phyloP scores from a whole-genome alignment of 257 asterid genomes.

The Agastache rugosa region DNA sequence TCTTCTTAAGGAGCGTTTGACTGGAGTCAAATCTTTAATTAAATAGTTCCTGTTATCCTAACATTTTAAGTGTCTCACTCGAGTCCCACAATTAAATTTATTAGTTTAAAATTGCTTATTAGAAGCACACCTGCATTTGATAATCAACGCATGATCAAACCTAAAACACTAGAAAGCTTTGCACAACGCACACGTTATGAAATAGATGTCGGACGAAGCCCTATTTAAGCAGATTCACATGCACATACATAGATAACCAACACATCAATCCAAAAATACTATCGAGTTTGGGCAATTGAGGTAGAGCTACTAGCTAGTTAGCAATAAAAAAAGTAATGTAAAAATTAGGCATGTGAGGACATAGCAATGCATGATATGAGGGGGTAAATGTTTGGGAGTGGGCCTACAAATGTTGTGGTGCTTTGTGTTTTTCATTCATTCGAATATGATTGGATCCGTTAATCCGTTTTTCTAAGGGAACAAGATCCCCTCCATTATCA shows the following conservation, averaged over 20 bases:
- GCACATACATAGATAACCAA: too few species aligned
- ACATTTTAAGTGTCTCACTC: too few species aligned
- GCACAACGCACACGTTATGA: too few species aligned
- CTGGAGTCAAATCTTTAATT: background rate
- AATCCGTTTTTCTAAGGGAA: slow-evolving; percentile 40
- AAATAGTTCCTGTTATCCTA: too few species aligned
- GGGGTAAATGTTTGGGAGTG: slow-evolving; percentile 38
- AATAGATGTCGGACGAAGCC: background rate
- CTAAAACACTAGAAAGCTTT: background rate
- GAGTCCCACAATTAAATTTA: too few species aligned
- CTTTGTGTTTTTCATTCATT: slow-evolving; percentile 47
- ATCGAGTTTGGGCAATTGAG: background rate
- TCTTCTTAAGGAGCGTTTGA: background rate
- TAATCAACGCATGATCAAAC: too few species aligned
- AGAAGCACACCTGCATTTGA: too few species aligned
- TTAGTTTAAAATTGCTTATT: too few species aligned
- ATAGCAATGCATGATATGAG: slow-evolving; percentile 40
- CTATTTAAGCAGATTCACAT: background rate
- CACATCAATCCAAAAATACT: too few species aligned
- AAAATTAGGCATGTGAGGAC: slow-evolving; percentile 23
- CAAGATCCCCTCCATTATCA: slow-evolving; percentile 60
- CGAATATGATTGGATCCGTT: slow-evolving; percentile 55
- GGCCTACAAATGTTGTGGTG: slow-evolving; percentile 61
- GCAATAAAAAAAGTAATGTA: background rate
- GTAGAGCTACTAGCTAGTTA: background rate